A percentile compares a stretch with the other conserved stretches of the same genome.
These are phyloP conservation scores for Trypanosoma conorhini DNA, from an alignment of 208 protist species.

Conservation along the genomic window DNA sequence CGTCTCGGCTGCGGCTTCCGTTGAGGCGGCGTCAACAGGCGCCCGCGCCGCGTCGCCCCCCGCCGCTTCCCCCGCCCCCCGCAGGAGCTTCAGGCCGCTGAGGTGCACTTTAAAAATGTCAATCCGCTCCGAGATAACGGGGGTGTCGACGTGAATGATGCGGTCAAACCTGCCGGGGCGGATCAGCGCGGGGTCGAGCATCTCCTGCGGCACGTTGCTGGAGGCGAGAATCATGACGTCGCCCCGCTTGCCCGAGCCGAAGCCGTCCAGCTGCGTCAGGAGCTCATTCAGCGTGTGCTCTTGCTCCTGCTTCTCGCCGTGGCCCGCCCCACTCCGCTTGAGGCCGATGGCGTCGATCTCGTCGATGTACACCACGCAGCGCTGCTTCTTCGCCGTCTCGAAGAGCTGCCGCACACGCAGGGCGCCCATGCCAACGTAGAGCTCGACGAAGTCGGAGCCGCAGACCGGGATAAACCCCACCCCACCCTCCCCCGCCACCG, in stretches of 20 bases:
- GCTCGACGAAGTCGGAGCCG: constrained; percentile 96
- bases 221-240: constrained; percentile 95
- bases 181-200: constrained; percentile 91
- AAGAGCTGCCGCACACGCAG: constrained; percentile 95
- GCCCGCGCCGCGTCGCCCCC: background rate
- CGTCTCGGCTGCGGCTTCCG: background rate
- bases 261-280: constrained; percentile 97
- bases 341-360: constrained; percentile 98
- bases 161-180: constrained; percentile 96
- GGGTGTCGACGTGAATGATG: constrained; percentile 90
- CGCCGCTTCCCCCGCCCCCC: constrained; percentile 9
- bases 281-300: constrained; percentile 98
- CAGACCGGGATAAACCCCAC: constrained; percentile 93
- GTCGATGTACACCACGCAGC: constrained; percentile 98
- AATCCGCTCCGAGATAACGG: constrained; percentile 92
- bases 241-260: constrained; percentile 61
- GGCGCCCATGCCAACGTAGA: constrained; percentile 96
- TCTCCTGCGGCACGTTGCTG: constrained; percentile 95
- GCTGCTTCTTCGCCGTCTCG: constrained; percentile 91
- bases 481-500: constrained; percentile 89
- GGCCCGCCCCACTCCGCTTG: constrained; percentile 56
- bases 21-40: background rate
- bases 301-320: constrained; percentile 93
- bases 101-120: constrained; percentile 97
- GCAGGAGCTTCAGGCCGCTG: constrained; percentile 66